phyloP scores from a whole-genome alignment of 176 grass and related monocot species.

The Oryza punctata region DNA sequence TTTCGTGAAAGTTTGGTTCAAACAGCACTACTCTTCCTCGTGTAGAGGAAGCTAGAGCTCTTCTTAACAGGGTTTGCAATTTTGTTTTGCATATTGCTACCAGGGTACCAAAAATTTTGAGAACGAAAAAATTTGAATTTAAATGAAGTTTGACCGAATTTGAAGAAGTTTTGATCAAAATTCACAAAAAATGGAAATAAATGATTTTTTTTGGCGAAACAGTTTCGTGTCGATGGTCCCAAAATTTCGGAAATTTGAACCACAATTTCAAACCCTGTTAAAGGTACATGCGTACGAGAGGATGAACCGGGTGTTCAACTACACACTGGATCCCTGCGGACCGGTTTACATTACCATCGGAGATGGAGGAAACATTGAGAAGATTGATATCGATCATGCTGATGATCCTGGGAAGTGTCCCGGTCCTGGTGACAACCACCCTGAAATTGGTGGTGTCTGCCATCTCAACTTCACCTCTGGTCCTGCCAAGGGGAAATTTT shows the following conservation, averaged over 20 bases:
- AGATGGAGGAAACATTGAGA: constrained; percentile 90
- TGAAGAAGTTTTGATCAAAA: too few species aligned
- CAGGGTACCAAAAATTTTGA: too few species aligned
- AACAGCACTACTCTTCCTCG: not conserved
- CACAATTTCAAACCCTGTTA: not conserved
- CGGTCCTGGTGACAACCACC: constrained; percentile 52
- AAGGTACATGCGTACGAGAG: constrained; percentile 93
- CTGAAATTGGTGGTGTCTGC: constrained; percentile 85
- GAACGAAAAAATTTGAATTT: too few species aligned
- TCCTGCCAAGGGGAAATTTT: constrained; percentile 82
- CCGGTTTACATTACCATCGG: constrained; percentile 81
- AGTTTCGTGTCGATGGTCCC: too few species aligned
- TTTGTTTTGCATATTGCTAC: too few species aligned
- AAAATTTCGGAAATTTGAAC: too few species aligned
- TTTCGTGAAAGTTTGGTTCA: not conserved
- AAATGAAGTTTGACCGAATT: too few species aligned
- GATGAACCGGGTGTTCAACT: constrained; percentile 91
- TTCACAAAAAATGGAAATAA: too few species aligned
- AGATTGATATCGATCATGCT: constrained; percentile 69
- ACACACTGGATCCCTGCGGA: constrained; percentile 70
- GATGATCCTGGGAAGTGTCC: constrained; percentile 84
- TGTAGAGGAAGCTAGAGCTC: not conserved
- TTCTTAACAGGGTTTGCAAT: too few species aligned
- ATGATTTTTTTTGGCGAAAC: too few species aligned
- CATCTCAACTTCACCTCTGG: constrained; percentile 81